Evolutionary conservation across 306 rosid genomes (phyloP), one percentile per base, ranked within the genome.

Genomic region (Prunus mume): DNA sequence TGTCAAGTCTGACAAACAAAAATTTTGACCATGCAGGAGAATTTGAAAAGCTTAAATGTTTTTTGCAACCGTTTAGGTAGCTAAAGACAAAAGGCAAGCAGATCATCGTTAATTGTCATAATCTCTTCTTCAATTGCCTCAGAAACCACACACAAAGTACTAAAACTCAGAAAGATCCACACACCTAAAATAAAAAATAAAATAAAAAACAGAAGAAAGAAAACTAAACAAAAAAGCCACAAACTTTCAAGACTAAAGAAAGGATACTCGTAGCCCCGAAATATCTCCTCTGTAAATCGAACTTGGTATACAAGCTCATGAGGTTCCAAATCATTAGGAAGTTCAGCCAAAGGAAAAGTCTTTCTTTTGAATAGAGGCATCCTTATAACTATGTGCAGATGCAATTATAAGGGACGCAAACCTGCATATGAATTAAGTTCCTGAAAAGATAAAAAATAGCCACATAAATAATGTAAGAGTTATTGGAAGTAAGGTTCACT

Each of bases 331-430:
- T 90, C 97, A 65, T 83, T 69, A 34, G 98, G 96, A 14, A 77
- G 84, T 71, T 92, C 89, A 17, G 88, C 87, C 87, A 90, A 85
- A 79, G 85, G 52, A 79, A 89, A 88, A 46, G 89, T 85, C 83
- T 82, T 95, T 81, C 91, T 89, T 88, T 84, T 95, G 68, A 92
- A 67, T 56, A 95, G 85, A 70, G 99, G 99, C 97, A 95, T 95
- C 74, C 81, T 80, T 71, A 32, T 38, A 50, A 51, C 24, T 77
- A 67, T 9, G 58, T n/a, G 68, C 7, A 25, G 46, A 60, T 22
- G 67, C 18, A 41, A 41, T n/a, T 13, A 14, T 5, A 38, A 71
- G 3, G 38, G 22, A 46, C 45, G 60, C 45, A 12, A 60, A 15
- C 68, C 56, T 73, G 68, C 77, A 45, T 17, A 45, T 45, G 68